Conservation (phyloP, 139 green algal species). For the Picochlorum sp. region DNA sequence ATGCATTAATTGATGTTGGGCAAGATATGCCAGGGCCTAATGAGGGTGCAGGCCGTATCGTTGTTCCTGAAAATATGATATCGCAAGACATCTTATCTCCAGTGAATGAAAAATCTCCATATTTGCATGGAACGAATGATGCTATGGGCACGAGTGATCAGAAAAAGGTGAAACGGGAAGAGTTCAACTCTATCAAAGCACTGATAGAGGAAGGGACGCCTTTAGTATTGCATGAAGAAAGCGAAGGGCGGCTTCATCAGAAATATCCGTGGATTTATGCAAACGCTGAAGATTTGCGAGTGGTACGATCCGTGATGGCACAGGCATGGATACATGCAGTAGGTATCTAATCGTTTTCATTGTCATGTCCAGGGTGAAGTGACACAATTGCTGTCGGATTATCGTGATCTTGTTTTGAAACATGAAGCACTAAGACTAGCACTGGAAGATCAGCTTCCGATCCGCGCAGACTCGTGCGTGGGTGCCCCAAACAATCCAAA, state of each 20-base stretch:
- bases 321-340: not conserved
- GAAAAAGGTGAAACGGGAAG: not conserved
- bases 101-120: not conserved
- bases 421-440: constrained; percentile 23
- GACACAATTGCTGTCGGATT: constrained; percentile 47
- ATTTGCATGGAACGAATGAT: not conserved
- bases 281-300: constrained; percentile 37
- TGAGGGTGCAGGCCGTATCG: no score
- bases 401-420: constrained; percentile 52
- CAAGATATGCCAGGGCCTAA: no score
- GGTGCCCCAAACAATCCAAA: not conserved
- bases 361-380: constrained; percentile 44
- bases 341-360: not conserved
- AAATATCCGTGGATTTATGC: constrained; percentile 63
- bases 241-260: constrained; percentile 35
- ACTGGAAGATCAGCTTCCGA: constrained; percentile 22
- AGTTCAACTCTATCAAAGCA: not conserved
- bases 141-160: not conserved
- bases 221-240: constrained; percentile 42
- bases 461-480: not conserved
- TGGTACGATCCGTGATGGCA: constrained; percentile 18
- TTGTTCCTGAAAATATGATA: no score
- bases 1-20: not conserved
- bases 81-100: no score
- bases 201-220: constrained; percentile 38